phyloP scores from a whole-genome alignment of 768 basidiomycete species.

The Phlegmacium glaucopus region DNA sequence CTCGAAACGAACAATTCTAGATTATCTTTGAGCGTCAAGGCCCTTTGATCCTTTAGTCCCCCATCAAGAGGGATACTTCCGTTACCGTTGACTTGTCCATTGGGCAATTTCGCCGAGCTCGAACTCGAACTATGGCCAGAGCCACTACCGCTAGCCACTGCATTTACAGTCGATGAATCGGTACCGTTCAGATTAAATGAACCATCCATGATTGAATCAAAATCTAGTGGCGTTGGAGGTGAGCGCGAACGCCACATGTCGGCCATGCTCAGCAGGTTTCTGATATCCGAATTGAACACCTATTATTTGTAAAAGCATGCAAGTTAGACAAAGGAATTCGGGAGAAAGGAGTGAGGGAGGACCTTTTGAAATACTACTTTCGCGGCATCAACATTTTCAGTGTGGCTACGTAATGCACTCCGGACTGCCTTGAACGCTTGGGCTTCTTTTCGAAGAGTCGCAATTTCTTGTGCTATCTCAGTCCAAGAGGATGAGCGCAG shows the following conservation, averaged over 20 bases:
- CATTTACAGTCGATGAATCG: slow-evolving; percentile 20
- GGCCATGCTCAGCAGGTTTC: slow-evolving; percentile 84
- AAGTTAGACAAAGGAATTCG: background rate
- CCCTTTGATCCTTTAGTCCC: slow-evolving; percentile 78
- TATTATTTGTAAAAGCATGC: slow-evolving; percentile 25
- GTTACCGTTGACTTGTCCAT: slow-evolving; percentile 27
- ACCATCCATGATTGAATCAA: slow-evolving; percentile 66
- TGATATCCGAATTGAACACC: slow-evolving; percentile 89
- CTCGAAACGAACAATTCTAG: slow-evolving; percentile 82
- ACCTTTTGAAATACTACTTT: slow-evolving; percentile 85
- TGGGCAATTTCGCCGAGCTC: slow-evolving; percentile 4
- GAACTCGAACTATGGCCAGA: slow-evolving; percentile 4
- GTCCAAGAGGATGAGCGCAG: background rate
- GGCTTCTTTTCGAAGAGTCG: slow-evolving; percentile 84
- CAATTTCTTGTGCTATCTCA: slow-evolving; percentile 80
- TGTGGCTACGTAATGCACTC: slow-evolving; percentile 34
- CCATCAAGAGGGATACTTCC: slow-evolving; percentile 11
- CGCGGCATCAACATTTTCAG: slow-evolving; percentile 46
- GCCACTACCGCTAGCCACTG: slow-evolving; percentile 18
- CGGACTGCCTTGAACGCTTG: slow-evolving; percentile 84
- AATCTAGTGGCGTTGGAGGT: slow-evolving; percentile 84
- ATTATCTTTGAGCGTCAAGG: slow-evolving; percentile 76
- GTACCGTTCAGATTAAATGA: slow-evolving; percentile 41
- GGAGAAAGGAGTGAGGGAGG: background rate
- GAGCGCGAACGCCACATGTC: slow-evolving; percentile 96